Evolutionary conservation across 1,284 basidiomycete species (phyloP), one percentile per base, ranked within the genome.

Genomic region (Ustilago crameri): DNA sequence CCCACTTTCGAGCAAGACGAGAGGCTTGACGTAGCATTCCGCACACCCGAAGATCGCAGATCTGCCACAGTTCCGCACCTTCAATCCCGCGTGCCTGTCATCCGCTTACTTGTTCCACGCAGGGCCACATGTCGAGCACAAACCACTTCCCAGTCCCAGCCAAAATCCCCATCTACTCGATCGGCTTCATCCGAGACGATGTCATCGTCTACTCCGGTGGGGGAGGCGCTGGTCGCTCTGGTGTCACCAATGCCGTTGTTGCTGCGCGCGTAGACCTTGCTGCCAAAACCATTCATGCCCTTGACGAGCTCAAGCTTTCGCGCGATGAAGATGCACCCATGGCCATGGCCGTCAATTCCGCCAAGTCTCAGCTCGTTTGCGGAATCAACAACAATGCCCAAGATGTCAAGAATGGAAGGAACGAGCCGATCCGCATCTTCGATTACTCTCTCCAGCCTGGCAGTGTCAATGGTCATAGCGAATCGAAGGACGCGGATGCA

Each of bases 281-380:
- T 7, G 40, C 55, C 12, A 63, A 72, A 32, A 50, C 53, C 17
- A 63, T 72, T 15, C 48, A 59, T 24, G 52, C 62, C 49, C 64
- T 72, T 9, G 65, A 70, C 27, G 66, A 79, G 22, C 41, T 79
- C 42, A 73, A 57, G 27, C 74, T 82, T 18, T 72, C 72, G 9
- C 27, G 73, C 15, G 70, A 80, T 23, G 80, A 82, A 42, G 81
- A 82, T 51, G 81, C 81, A 26, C 81, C 81, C 2, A 82, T 82
- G 80, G 74, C 76, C 43, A 57, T 82, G 56, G 61, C 79, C 10
- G 61, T 80, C 51, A 65, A 79, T 48, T 18, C 47, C 12, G 37
- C 56, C 15, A 60, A 60, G 23, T 38, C 45, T 1, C 56, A 65
- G 24, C 49, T 82, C 30, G 66, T 82, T 12, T 71, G 68, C 42